Percentiles rank a stretch among this genome's conserved stretches.
These are phyloP conservation scores for Aspergillus sclerotiicarbonarius DNA, from an alignment of 495 filamentous ascomycete genomes.

Conservation along the genomic window DNA sequence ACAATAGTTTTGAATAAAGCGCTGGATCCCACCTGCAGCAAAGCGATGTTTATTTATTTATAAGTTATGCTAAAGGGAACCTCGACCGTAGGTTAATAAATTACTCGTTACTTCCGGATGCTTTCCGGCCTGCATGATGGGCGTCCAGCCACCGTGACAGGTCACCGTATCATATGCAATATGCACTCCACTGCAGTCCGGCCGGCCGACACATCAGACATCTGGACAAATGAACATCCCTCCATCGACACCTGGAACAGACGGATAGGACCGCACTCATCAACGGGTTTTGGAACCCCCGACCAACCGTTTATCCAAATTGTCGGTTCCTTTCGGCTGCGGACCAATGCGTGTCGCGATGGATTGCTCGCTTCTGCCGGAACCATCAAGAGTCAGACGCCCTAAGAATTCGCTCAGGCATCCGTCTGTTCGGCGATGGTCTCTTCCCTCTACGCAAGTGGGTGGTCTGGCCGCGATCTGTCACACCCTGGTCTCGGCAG, in stretches of 20 bases:
- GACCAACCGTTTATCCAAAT: not conserved
- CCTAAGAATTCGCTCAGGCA: not conserved
- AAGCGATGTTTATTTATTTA: not conserved
- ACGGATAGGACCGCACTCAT: slow-evolving; percentile 2
- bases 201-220: not conserved
- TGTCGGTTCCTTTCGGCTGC: not conserved
- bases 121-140: slow-evolving; percentile 3
- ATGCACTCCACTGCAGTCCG: not conserved
- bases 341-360: not conserved
- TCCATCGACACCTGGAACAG: not conserved
- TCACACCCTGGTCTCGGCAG: not conserved
- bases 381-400: too few species aligned
- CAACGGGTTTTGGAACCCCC: not conserved
- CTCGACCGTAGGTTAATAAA: not conserved
- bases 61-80: not conserved
- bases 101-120: slow-evolving; percentile 4
- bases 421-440: not conserved
- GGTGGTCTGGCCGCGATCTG: not conserved
- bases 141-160: slow-evolving; percentile 3
- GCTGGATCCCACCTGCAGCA: slow-evolving; percentile 1
- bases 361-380: not conserved
- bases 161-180: slow-evolving; percentile 6
- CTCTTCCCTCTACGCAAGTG: not conserved
- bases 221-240: not conserved
- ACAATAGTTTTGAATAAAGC: slow-evolving; percentile 6